Percentiles rank a stretch among this genome's conserved stretches.
These are phyloP conservation scores for Thraustotheca clavata DNA, from an alignment of 352 stramenopile species.

Conservation along the genomic window DNA sequence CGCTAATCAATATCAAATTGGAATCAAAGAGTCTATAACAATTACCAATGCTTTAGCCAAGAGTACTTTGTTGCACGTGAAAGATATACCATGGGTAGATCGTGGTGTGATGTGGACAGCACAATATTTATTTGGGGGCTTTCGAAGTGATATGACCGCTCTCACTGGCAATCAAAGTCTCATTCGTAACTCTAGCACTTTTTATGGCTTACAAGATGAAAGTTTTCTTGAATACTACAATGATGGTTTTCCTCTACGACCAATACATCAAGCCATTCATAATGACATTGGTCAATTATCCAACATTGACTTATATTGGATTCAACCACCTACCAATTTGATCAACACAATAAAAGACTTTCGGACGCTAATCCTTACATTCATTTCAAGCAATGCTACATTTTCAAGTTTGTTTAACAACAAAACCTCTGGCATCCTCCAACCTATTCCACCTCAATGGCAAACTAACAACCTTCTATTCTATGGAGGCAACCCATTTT, in stretches of 20 bases:
- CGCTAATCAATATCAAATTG: neutral
- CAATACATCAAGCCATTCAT: neutral
- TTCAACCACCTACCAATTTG: neutral
- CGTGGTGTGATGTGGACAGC: neutral
- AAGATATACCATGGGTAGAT: neutral
- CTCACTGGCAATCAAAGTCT: neutral
- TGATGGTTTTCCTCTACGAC: neutral
- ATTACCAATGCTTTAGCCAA: conserved; percentile 7
- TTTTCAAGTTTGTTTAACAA: neutral
- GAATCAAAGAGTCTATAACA: neutral
- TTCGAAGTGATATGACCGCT: neutral
- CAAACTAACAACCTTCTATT: neutral
- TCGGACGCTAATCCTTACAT: neutral
- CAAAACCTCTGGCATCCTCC: neutral
- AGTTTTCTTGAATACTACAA: conserved; percentile 1
- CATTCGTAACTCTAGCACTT: neutral
- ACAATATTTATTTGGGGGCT: neutral
- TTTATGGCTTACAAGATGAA: neutral
- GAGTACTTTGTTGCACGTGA: neutral
- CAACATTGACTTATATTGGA: conserved; percentile 7
- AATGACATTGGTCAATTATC: neutral
- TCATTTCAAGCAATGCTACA: neutral
- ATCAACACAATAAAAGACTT: neutral
- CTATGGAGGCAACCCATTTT: conserved; percentile 13
- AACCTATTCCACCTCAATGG: neutral